Percentiles rank a stretch among this genome's conserved stretches.
Conservation (phyloP, 1,139 yeast species). For the Geotrichum bryndzae region DNA sequence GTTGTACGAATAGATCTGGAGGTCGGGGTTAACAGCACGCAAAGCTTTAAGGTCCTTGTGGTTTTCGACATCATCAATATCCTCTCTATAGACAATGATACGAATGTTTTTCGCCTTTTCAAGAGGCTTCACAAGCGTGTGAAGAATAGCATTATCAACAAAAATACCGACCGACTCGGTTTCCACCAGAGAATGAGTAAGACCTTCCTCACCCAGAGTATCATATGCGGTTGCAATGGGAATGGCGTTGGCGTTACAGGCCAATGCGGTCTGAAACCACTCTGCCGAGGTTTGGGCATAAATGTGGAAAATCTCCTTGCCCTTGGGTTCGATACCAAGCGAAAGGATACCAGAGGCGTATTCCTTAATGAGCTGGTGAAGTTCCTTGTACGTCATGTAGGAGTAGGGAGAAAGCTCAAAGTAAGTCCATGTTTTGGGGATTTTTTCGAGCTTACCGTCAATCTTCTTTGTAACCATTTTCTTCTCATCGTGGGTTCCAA, state of each 20-base stretch:
- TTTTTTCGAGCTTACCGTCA: slow-evolving; percentile 65
- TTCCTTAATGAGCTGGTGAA: slow-evolving; percentile 45
- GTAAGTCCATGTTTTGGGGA: slow-evolving; percentile 81
- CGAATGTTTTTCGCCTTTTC: slow-evolving; percentile 57
- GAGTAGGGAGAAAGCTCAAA: slow-evolving; percentile 73
- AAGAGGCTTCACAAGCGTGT: slow-evolving; percentile 64
- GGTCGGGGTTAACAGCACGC: slow-evolving; percentile 57
- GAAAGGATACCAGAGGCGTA: slow-evolving; percentile 72
- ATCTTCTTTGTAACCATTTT: slow-evolving; percentile 69
- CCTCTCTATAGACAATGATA: slow-evolving; percentile 65
- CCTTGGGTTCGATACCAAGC: slow-evolving; percentile 64
- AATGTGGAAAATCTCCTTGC: slow-evolving; percentile 63
- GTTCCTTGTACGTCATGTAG: slow-evolving; percentile 56
- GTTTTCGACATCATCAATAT: slow-evolving; percentile 55
- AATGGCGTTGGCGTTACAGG: slow-evolving; percentile 67
- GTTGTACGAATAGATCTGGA: slow-evolving; percentile 56
- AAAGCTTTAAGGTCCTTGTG: slow-evolving; percentile 53
- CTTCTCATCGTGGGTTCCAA: slow-evolving; percentile 68
- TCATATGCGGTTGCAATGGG: slow-evolving; percentile 96
- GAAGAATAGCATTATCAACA: slow-evolving; percentile 71
- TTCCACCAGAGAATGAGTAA: slow-evolving; percentile 77
- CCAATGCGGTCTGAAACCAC: slow-evolving; percentile 88
- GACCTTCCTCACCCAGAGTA: slow-evolving; percentile 88
- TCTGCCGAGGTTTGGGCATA: slow-evolving; percentile 77
- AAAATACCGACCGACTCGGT: slow-evolving; percentile 74